Conservation (phyloP, 805 yeast genomes). For the Wickerhamiella siamensis region DNA sequence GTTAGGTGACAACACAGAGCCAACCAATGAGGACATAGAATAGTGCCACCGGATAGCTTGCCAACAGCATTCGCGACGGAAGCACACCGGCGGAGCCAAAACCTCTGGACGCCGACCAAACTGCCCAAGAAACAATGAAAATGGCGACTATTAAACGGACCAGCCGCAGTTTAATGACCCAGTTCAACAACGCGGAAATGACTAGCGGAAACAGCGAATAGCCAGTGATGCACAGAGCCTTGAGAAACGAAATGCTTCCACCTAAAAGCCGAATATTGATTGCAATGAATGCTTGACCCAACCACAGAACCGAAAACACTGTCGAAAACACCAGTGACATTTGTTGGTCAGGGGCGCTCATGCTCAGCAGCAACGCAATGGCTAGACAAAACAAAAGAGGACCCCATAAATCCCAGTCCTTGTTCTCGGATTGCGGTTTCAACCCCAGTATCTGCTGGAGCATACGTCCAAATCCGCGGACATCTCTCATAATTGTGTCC, state of each 20-base stretch:
- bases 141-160: constrained; percentile 35
- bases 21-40: constrained; percentile 50
- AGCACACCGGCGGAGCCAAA: constrained; percentile 48
- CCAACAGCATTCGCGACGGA: constrained; percentile 45
- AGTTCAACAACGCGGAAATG: constrained; percentile 36
- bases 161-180: constrained; percentile 34
- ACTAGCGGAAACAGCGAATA: constrained; percentile 56
- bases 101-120: constrained; percentile 47
- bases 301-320: constrained; percentile 49
- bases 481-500: constrained; percentile 37
- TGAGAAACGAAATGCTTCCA: constrained; percentile 47
- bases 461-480: constrained; percentile 31
- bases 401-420: constrained; percentile 39
- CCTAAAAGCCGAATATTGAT: constrained; percentile 50
- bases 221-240: constrained; percentile 56
- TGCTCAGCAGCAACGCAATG: constrained; percentile 37
- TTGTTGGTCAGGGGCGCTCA: constrained; percentile 28
- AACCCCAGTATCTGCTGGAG: constrained; percentile 34
- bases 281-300: constrained; percentile 45
- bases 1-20: constrained; percentile 44
- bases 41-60: constrained; percentile 51
- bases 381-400: constrained; percentile 48
- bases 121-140: constrained; percentile 44
- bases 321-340: constrained; percentile 49
- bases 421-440: constrained; percentile 12